These are phyloP conservation scores for Blastomyces percursus DNA, from an alignment of 2,329 filamentous ascomycete species.

Conservation along the genomic window DNA sequence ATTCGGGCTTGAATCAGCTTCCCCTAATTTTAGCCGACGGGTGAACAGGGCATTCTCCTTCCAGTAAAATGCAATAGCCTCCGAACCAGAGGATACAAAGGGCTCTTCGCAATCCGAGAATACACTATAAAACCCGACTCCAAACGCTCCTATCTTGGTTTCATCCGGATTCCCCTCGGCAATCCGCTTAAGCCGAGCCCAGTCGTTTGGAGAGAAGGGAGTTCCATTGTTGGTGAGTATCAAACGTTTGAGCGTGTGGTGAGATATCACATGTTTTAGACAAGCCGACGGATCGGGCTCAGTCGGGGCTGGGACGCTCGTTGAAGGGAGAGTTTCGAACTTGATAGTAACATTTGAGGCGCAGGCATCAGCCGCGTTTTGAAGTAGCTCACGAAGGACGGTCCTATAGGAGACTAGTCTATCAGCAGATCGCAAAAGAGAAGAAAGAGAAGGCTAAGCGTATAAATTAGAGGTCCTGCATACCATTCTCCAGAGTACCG, in stretches of 20 bases:
- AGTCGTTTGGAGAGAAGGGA: slow-evolving; percentile 80
- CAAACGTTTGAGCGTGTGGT: slow-evolving; percentile 80
- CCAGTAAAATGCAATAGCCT: slow-evolving; percentile 99
- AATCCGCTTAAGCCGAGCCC: slow-evolving; percentile 86
- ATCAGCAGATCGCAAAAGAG: background rate
- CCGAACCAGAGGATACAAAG: slow-evolving; percentile 82
- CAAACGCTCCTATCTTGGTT: slow-evolving; percentile 97
- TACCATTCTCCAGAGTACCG: slow-evolving; percentile 95
- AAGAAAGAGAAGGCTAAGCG: background rate
- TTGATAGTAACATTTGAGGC: slow-evolving; percentile 81
- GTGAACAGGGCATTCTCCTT: slow-evolving; percentile 97
- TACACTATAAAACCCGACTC: slow-evolving; percentile 96
- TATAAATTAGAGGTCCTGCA: slow-evolving; percentile 26
- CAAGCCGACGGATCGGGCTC: slow-evolving; percentile 57
- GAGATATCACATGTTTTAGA: slow-evolving; percentile 69
- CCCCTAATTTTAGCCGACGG: slow-evolving; percentile 63
- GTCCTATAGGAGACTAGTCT: slow-evolving; percentile 31
- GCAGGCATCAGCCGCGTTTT: slow-evolving; percentile 96
- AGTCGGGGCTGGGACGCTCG: slow-evolving; percentile 57
- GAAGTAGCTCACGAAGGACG: slow-evolving; percentile 79
- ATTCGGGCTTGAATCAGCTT: slow-evolving; percentile 53
- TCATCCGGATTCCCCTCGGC: slow-evolving; percentile 99
- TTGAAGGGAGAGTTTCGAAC: slow-evolving; percentile 82
- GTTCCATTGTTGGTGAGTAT: slow-evolving; percentile 87
- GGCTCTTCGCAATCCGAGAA: slow-evolving; percentile 98